Evolutionary conservation across 345 rosid genomes (phyloP).

Genomic region (Eutrema heterophyllum): DNA sequence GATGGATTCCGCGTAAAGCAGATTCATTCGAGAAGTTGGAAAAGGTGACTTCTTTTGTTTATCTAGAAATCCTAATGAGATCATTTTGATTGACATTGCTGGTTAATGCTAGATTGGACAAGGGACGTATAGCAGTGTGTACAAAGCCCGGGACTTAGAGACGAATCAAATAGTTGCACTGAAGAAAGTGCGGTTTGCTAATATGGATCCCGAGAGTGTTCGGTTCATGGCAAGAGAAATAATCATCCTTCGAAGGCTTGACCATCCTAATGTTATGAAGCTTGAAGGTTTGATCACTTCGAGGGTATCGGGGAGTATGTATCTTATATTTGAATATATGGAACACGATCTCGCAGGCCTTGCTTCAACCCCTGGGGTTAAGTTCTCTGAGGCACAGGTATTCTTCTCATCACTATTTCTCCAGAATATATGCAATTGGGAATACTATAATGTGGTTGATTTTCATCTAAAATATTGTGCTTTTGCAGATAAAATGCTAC

Average conservation of each 20-base stretch:
- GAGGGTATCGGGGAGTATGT: slow-evolving; percentile 55
- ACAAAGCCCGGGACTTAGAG: slow-evolving; percentile 64
- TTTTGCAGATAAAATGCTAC: slow-evolving; percentile 56
- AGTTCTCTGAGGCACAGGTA: slow-evolving; percentile 65
- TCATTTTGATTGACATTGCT: slow-evolving; percentile 1
- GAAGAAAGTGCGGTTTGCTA: slow-evolving; percentile 72
- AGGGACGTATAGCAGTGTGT: slow-evolving; percentile 78
- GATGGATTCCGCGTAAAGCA: slow-evolving; percentile 89
- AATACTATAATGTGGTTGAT: neutral
- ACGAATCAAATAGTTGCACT: slow-evolving; percentile 59
- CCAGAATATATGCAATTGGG: neutral
- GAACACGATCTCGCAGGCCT: slow-evolving; percentile 73
- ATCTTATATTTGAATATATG: slow-evolving; percentile 68
- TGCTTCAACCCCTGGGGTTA: slow-evolving; percentile 44
- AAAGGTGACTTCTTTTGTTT: slow-evolving; percentile 48
- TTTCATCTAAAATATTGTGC: neutral
- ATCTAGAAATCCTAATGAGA: neutral
- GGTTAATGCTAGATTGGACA: slow-evolving; percentile 54
- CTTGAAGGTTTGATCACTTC: slow-evolving; percentile 73
- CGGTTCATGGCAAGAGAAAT: slow-evolving; percentile 76
- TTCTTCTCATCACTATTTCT: neutral
- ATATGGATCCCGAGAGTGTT: slow-evolving; percentile 71
- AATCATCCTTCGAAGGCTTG: slow-evolving; percentile 54
- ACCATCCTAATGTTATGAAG: slow-evolving; percentile 72
- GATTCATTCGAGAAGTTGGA: slow-evolving; percentile 93